Conservation (phyloP, 805 yeast genomes). For the Yamadazyma paraphyllophila region DNA sequence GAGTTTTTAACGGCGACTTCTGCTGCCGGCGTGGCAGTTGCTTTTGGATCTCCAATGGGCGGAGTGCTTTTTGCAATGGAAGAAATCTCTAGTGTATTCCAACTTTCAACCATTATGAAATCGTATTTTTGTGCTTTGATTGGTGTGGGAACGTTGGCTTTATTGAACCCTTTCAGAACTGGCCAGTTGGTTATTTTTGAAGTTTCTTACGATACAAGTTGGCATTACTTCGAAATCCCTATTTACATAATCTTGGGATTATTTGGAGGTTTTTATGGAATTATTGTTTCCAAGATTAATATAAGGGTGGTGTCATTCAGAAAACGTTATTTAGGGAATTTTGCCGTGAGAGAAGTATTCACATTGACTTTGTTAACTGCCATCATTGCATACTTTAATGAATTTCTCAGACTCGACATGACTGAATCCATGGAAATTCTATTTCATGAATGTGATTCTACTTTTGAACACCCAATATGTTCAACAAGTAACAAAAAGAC, state of each 20-base stretch:
- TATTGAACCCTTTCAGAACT: constrained; percentile 86
- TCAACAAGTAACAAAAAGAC: constrained; percentile 26
- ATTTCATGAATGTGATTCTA: constrained; percentile 74
- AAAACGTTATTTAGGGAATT: constrained; percentile 57
- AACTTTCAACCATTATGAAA: constrained; percentile 81
- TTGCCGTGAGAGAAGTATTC: constrained; percentile 70
- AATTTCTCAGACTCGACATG: constrained; percentile 83
- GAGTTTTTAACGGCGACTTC: constrained; percentile 85
- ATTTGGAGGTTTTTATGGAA: constrained; percentile 91
- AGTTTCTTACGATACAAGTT: constrained; percentile 79
- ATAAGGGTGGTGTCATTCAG: constrained; percentile 75
- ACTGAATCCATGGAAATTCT: constrained; percentile 90
- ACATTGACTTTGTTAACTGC: constrained; percentile 69
- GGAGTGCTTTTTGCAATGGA: constrained; percentile 94
- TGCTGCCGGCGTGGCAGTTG: constrained; percentile 98
- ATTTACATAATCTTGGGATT: constrained; percentile 75
- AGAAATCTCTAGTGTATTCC: constrained; percentile 77
- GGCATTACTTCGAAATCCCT: constrained; percentile 87
- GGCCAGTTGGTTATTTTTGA: constrained; percentile 93
- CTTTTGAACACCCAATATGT: constrained; percentile 43
- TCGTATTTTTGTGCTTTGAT: constrained; percentile 87
- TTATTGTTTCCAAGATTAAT: constrained; percentile 70
- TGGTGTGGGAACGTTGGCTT: constrained; percentile 78
- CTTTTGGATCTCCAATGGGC: constrained; percentile 95
- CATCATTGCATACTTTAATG: constrained; percentile 76